Base-by-base conservation (phyloP, 495 filamentous ascomycete genomes). In the Penicillium desertorum region DNA sequence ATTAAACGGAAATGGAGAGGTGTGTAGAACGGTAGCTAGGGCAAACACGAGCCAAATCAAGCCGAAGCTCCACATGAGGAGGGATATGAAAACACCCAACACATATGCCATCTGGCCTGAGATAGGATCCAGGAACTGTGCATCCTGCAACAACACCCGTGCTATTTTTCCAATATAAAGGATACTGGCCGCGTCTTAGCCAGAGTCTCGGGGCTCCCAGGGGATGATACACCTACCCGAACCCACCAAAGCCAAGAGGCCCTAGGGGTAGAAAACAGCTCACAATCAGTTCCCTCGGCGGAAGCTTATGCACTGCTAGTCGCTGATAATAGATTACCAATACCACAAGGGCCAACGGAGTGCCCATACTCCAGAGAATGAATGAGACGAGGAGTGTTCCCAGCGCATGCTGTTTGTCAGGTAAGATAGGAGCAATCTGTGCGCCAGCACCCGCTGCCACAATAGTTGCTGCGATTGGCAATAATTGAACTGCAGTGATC, bases 1-100 rank as follows among this genome's bases (percentile, higher is more conserved):
- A 59, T 83, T 84, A 62, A 85, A 86, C 0, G 81, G 83, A 53
- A 84, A 83, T 1, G 66, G 74, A 8, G 60, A 66, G 23, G 59
- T 64, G 43, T 67, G 60, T 16, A 66, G 56, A 37, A 80, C 72
- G 0, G 70, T 74, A 1, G 69, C 71, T 0, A 81, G 42, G 0
- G 79, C 79, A 56, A 81, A 76, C 19, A 79, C 69, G 20, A 81
- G 66, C 78, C 79, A 82, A 16, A 76, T 70, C 10, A 81, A 51
- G 1, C 75, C 76, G 48, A 80, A 80, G n/a, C 70, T 71, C 76
- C 78, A 82, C 65, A 82, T 65, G 14, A 79, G 59, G 10, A 81
- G 64, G 0, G 68, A 76, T 10, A 78, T 58, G 34, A 72, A 56
- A 16, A 76, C 61, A 1, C 78, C 79, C 2, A 75, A 34, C 12